These are phyloP conservation scores for Cokeromyces recurvatus DNA, from an alignment of 371 early-diverging fungal species.

Conservation along the genomic window DNA sequence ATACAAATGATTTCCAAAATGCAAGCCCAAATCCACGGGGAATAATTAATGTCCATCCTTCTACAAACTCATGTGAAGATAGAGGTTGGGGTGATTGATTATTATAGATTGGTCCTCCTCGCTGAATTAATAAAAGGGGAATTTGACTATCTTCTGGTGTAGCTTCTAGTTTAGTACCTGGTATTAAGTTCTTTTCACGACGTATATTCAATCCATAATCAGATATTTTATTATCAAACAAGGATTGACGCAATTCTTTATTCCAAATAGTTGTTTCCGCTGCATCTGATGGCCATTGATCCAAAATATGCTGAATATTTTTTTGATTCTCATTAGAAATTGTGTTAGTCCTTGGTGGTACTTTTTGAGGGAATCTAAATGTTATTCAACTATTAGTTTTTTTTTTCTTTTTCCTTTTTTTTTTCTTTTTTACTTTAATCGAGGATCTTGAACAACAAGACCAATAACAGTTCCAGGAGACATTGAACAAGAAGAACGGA, in stretches of 20 bases:
- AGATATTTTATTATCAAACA: conserved; percentile 39
- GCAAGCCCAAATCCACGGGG: conserved; percentile 81
- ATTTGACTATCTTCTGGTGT: conserved; percentile 55
- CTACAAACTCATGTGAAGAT: conserved; percentile 8
- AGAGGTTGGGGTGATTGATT: not conserved
- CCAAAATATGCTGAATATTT: conserved; percentile 24
- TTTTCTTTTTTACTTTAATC: conserved; percentile 54
- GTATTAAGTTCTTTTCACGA: conserved; percentile 33
- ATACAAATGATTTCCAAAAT: conserved; percentile 86
- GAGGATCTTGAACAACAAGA: conserved; percentile 68
- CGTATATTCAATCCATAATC: conserved; percentile 70
- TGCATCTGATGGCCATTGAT: conserved; percentile 59
- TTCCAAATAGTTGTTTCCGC: conserved; percentile 65
- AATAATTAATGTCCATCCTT: conserved; percentile 82
- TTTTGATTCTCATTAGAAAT: conserved; percentile 22
- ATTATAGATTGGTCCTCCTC: conserved; percentile 31
- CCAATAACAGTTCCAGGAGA: conserved; percentile 67
- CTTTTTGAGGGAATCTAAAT: conserved; percentile 77
- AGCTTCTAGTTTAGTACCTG: conserved; percentile 48
- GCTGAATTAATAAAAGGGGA: conserved; percentile 80
- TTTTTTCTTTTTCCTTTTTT: too few relatives aligned
- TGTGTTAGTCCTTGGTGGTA: conserved; percentile 41
- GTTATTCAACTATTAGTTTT: not conserved
- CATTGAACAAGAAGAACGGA: conserved; percentile 61
- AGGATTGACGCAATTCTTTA: conserved; percentile 27